Conservation (phyloP, 495 filamentous ascomycete genomes). For the Hypoxylon subgilvum region DNA sequence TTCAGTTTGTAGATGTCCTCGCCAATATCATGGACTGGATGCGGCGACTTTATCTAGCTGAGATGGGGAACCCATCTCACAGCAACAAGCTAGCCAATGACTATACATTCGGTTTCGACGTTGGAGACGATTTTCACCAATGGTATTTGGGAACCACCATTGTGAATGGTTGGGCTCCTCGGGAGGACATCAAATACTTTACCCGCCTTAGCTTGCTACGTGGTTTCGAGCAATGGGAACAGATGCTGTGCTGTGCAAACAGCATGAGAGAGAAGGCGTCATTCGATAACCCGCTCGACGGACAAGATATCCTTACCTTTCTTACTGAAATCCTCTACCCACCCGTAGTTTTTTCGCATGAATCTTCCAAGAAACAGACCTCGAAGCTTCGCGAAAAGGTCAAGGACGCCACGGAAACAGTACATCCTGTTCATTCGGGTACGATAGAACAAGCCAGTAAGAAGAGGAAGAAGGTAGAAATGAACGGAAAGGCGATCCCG, state of each 20-base stretch:
- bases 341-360: no score
- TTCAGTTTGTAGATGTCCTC: no score
- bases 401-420: background rate
- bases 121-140: constrained; percentile 28
- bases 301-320: constrained; percentile 32
- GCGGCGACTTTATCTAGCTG: background rate
- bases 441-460: background rate
- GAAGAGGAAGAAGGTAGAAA: constrained; percentile 11
- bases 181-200: constrained; percentile 37
- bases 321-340: constrained; percentile 15
- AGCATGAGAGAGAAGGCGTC: constrained; percentile 32
- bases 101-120: constrained; percentile 42
- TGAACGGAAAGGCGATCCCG: background rate
- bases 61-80: background rate
- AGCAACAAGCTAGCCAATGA: constrained; percentile 12
- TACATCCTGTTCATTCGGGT: background rate
- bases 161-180: constrained; percentile 23
- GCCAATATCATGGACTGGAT: background rate
- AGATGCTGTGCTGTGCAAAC: constrained; percentile 41
- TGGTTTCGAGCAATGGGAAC: constrained; percentile 44
- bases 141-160: constrained; percentile 37
- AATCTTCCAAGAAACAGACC: background rate
- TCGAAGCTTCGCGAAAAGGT: background rate
- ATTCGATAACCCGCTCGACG: constrained; percentile 28
- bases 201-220: constrained; percentile 34